These are phyloP conservation scores for Gossypium anomalum DNA, from an alignment of 345 rosid genomes.

Conservation along the genomic window DNA sequence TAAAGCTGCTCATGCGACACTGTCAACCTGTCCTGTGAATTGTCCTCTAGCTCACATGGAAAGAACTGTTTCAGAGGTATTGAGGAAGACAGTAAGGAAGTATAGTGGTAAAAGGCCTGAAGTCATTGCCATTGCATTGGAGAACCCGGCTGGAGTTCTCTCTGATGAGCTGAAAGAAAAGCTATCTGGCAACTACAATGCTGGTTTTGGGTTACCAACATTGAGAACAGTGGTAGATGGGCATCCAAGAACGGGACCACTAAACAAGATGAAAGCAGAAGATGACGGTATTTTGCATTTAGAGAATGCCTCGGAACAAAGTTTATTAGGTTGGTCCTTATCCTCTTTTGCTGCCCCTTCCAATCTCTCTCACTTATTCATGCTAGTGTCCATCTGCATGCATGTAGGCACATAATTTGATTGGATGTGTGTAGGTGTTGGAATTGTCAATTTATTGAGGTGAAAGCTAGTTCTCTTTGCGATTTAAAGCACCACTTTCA, in stretches of 20 bases:
- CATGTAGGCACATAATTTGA: neutral
- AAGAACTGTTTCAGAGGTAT: constrained; percentile 74
- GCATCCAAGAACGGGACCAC: constrained; percentile 33
- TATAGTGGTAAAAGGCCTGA: constrained; percentile 96
- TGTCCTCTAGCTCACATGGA: constrained; percentile 91
- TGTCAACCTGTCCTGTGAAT: constrained; percentile 81
- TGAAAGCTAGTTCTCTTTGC: constrained; percentile 3
- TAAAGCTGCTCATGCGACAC: constrained; percentile 90
- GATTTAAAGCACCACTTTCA: neutral
- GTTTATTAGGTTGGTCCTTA: constrained; percentile 37
- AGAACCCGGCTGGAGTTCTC: constrained; percentile 70
- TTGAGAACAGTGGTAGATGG: constrained; percentile 47
- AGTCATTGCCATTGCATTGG: constrained; percentile 75
- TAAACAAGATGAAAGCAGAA: constrained; percentile 30
- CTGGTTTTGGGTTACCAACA: constrained; percentile 51
- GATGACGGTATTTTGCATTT: constrained; percentile 19
- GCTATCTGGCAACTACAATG: constrained; percentile 58
- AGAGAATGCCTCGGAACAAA: constrained; percentile 25
- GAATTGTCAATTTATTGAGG: neutral
- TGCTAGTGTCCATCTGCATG: neutral
- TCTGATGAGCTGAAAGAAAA: constrained; percentile 63
- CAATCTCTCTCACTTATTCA: neutral
- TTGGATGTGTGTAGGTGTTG: neutral
- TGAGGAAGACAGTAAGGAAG: constrained; percentile 92
- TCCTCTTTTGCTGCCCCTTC: constrained; percentile 19